A percentile compares a stretch with the other conserved stretches of the same genome.
Evolutionary conservation across 2,329 filamentous ascomycete genomes (phyloP).

Genomic region (Hymenotorrendiella dingleyae): DNA sequence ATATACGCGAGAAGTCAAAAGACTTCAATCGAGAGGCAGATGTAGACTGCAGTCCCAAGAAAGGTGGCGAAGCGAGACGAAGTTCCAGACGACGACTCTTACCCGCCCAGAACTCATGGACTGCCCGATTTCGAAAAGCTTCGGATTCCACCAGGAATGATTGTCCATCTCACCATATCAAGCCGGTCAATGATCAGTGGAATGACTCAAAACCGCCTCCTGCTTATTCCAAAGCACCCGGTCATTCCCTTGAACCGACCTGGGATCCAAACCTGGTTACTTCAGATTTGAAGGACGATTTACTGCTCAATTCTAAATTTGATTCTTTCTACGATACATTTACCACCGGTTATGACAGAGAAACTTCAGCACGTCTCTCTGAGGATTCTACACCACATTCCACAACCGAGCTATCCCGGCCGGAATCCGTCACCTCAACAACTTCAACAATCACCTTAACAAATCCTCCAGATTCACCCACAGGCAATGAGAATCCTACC

Average conservation of each 20-base stretch:
- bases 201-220: neutral
- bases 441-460: too few relatives aligned
- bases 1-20: neutral
- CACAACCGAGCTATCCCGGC: too few relatives aligned
- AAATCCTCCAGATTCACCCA: slow-evolving; percentile 4
- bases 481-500: slow-evolving; percentile 9
- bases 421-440: too few relatives aligned
- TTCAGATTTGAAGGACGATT: neutral
- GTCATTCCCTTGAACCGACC: neutral
- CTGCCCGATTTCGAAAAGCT: neutral
- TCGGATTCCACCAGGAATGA: neutral
- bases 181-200: slow-evolving; percentile 1
- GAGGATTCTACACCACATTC: too few relatives aligned
- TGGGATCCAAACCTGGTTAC: slow-evolving; percentile 5
- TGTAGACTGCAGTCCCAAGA: neutral
- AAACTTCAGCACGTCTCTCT: too few relatives aligned
- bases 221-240: neutral
- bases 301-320: too few relatives aligned
- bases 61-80: neutral
- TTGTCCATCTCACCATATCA: neutral
- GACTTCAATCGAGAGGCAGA: neutral
- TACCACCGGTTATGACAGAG: too few relatives aligned
- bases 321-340: too few relatives aligned
- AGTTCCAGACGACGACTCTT: neutral
- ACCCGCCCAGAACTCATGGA: neutral